These are phyloP conservation scores for Tulasnella sp. DNA, from an alignment of 768 basidiomycete species.

Conservation along the genomic window DNA sequence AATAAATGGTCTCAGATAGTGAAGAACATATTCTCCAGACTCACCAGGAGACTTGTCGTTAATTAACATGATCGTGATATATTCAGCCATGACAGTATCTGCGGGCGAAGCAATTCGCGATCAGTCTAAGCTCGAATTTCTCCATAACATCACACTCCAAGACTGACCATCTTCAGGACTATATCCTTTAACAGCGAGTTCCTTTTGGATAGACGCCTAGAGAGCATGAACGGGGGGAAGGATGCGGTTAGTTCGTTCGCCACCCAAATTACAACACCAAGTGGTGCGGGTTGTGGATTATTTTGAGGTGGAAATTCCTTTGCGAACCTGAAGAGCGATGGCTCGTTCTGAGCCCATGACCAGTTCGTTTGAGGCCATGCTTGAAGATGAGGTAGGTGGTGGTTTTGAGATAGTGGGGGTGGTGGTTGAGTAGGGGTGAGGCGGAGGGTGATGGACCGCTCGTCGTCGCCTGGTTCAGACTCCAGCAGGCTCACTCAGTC, in stretches of 20 bases:
- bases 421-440: not conserved
- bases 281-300: not conserved
- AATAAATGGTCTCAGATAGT: not conserved
- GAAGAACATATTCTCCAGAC: not conserved
- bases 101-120: not conserved
- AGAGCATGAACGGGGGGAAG: not conserved
- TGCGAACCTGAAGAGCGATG: conserved; percentile 33
- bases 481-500: not conserved
- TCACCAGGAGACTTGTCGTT: conserved; percentile 64
- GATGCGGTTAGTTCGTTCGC: not conserved
- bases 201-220: conserved; percentile 32
- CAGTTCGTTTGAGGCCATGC: conserved; percentile 26
- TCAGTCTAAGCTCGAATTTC: not conserved
- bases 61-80: conserved; percentile 92
- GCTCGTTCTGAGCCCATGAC: conserved; percentile 33
- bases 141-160: not conserved
- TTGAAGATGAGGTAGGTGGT: not conserved
- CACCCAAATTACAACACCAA: conserved; percentile 35
- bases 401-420: not conserved
- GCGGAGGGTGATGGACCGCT: conserved; percentile 4
- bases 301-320: conserved; percentile 1
- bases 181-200: conserved; percentile 33
- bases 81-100: conserved; percentile 90
- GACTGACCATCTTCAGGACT: conserved; percentile 28
- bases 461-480: conserved; percentile 10